A percentile compares a stretch with the other conserved stretches of the same genome.
Evolutionary conservation across 306 rosid species (phyloP).

Genomic region (Acmispon strigosus): DNA sequence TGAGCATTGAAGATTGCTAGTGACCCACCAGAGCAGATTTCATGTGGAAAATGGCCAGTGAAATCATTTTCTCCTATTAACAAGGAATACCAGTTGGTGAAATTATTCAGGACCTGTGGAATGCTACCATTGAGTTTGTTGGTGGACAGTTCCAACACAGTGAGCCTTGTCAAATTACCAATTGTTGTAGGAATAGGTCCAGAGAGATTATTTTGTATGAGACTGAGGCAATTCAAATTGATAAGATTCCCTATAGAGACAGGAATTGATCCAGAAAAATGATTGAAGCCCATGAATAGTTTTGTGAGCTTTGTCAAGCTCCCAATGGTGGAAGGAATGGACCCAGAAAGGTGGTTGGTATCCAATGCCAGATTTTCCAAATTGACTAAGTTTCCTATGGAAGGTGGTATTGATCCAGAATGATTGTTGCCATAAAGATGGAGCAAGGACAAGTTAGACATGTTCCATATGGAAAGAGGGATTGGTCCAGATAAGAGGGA

Average conservation of each 20-base stretch:
- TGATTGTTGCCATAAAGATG: not conserved
- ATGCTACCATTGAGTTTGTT: too few relatives aligned
- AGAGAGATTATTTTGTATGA: not conserved
- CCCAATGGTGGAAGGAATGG: slow-evolving; percentile 23
- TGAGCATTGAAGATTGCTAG: too few relatives aligned
- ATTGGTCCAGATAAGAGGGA: not conserved
- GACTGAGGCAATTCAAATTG: not conserved
- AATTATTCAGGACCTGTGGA: not conserved
- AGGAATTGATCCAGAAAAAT: slow-evolving; percentile 22
- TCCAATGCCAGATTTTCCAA: not conserved
- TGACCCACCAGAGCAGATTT: too few relatives aligned
- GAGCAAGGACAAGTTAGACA: not conserved
- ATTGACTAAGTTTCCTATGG: slow-evolving; percentile 7
- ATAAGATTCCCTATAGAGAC: not conserved
- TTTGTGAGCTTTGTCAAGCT: not conserved
- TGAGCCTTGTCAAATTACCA: slow-evolving; percentile 4
- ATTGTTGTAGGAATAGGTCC: slow-evolving; percentile 13
- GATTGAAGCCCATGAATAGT: not conserved
- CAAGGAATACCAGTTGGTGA: not conserved
- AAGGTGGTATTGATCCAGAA: not conserved
- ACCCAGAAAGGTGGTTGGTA: not conserved
- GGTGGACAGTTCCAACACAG: not conserved
- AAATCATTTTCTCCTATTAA: not conserved
- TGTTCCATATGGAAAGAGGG: slow-evolving; percentile 7
- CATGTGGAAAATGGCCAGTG: not conserved